Base-by-base conservation (phyloP, 139 green algal species). In the Chlamydomonas applanata region DNA sequence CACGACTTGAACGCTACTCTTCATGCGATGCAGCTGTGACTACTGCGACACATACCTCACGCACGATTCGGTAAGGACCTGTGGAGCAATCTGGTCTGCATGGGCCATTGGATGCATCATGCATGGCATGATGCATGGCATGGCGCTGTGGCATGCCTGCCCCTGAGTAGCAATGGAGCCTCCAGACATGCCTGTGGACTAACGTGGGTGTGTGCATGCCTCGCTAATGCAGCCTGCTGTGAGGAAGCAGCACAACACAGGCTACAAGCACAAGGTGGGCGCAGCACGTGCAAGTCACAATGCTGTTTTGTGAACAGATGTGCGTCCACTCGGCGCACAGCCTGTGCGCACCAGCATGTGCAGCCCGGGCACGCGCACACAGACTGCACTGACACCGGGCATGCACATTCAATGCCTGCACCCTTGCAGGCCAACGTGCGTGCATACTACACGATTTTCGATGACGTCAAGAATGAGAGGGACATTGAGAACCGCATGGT, bases 31-130 rank as follows among this genome's bases (percentile, higher is more conserved):
- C 64, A 71, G 64, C 68, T 87, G 84, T 29, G 93, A 97, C 59
- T 97, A 95, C 71, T 97, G 93, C 70, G 94, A 98, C 69, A 93
- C 91, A 0, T 97, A 94, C 75, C 81, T 98, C 16, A 98, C 94
- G 4, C 94, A 98, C 57, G 93, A 97, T 59, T 96, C 92, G 74
- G 91, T 94, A 72, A 71, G 83, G 53, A 1, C 52, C 25, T 22
- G 22, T 3, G 4, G 35, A 56, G 33, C 53, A 68, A 53, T 35
- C 24, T 52, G 49, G 13, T 11, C 40, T 49, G 40, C 40, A 49
- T 49, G 40, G 7, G n/a, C n/a, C n/a, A n/a, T 11, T 49, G 40
- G 7, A 49, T 49, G 40, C 40, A 49, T 49, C 7, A 11, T 49
- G 40, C 40, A 49, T 49, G 40, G 40, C 40, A 49, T 49, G 40